phyloP scores from a whole-genome alignment of 208 protist genomes.

The Crithidia expoeki region DNA sequence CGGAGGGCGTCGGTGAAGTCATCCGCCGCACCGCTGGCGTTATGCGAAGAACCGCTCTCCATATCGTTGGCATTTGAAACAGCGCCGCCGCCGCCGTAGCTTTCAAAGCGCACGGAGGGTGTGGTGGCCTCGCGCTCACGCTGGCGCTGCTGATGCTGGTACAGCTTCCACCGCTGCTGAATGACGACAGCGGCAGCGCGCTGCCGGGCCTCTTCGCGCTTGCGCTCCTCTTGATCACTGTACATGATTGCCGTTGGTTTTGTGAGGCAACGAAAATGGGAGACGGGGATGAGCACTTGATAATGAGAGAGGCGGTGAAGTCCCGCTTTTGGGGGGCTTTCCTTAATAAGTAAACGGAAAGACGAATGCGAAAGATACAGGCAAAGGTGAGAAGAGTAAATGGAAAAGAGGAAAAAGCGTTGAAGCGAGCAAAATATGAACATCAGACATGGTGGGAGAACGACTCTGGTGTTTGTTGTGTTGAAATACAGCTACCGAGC shows the following conservation, averaged over 20 bases:
- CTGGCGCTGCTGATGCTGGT: conserved; percentile 34
- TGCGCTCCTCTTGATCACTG: conserved; percentile 49
- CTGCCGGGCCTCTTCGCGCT: conserved; percentile 56
- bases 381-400: no score
- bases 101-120: conserved; percentile 6
- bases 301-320: no score
- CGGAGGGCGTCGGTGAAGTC: conserved; percentile 13
- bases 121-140: conserved; percentile 19
- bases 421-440: no score
- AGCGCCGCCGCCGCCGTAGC: conserved; percentile 5
- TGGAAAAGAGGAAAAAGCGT: no score
- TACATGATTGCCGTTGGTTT: conserved; percentile 21
- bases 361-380: no score
- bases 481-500: no score
- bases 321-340: no score
- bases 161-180: conserved; percentile 69
- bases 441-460: no score
- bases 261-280: no score
- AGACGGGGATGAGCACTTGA: no score
- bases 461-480: no score
- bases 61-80: not conserved
- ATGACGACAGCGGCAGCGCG: conserved; percentile 65
- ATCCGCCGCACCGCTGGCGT: conserved; percentile 19
- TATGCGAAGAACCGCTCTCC: conserved; percentile 9
- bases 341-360: no score